These are phyloP conservation scores for Gardenia jasminoides DNA, from an alignment of 257 asterid species.

Conservation along the genomic window DNA sequence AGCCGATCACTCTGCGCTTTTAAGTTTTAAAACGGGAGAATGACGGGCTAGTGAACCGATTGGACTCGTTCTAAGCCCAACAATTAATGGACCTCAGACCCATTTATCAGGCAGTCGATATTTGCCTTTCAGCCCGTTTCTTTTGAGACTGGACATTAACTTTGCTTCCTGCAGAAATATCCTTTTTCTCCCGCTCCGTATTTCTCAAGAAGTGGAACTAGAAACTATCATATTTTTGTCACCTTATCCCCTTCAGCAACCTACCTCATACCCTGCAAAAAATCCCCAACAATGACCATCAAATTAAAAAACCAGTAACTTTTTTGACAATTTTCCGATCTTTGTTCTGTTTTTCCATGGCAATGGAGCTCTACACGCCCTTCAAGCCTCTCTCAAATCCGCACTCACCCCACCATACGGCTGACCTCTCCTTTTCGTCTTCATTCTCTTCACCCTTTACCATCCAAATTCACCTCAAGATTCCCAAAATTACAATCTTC, in stretches of 20 bases:
- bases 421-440: conserved; percentile 68
- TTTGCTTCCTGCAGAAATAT: neutral
- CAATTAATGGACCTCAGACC: neutral
- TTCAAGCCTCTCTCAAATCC: conserved; percentile 46
- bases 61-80: neutral
- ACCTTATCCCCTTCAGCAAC: conserved; percentile 12
- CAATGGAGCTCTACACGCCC: conserved; percentile 70
- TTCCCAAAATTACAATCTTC: conserved; percentile 24
- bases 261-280: conserved; percentile 17
- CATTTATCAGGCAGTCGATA: neutral
- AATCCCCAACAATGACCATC: conserved; percentile 6
- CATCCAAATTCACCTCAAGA: conserved; percentile 55
- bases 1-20: no score
- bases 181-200: neutral
- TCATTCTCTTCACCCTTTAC: conserved; percentile 65
- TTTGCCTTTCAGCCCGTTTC: neutral
- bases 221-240: neutral
- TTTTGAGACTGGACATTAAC: no score
- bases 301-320: neutral
- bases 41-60: neutral
- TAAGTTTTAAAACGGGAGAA: no score
- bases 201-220: no score
- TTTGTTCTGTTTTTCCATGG: neutral
- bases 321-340: neutral
- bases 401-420: conserved; percentile 20